Base-by-base conservation (phyloP, 768 basidiomycete species). In the Mycena venus region DNA sequence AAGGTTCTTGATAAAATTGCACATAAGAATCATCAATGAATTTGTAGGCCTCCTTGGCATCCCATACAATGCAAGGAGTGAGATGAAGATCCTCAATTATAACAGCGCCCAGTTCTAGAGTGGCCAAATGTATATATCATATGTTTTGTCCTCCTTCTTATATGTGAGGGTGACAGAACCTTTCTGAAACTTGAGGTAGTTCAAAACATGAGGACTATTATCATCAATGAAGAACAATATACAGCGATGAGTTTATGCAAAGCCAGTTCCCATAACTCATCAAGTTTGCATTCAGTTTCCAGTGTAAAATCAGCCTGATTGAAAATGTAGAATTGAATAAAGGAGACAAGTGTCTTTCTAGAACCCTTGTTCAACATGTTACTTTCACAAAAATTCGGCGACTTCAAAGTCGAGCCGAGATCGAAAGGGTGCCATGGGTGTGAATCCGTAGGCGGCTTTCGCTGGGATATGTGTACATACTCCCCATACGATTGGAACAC, bases 1-100 rank as follows among this genome's bases (percentile, higher is more conserved):
- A n/a, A n/a, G 86, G 85, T 51, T 88, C 84, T 65, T 85, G 73
- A 32, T 82, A 65, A 58, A 85, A 82, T 0, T 79, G 76, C 14
- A 76, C 71, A 62, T 77, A 85, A 1, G 27, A n/a, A 1, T 63
- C 34, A 1, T 78, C 81, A 69, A 84, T 75, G 53, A 70, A 82
- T 64, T 80, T 83, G 73, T 66, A 86, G 5, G 77, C 71, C n/a
- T n/a, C n/a, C n/a, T n/a, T n/a, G n/a, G n/a, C n/a, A n/a, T n/a
- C n/a, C n/a, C n/a, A n/a, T n/a, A n/a, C n/a, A n/a, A n/a, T n/a
- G n/a, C n/a, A n/a, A n/a, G n/a, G n/a, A n/a, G n/a, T n/a, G n/a
- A n/a, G n/a, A n/a, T n/a, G n/a, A n/a, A n/a, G n/a, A n/a, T n/a
- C n/a, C n/a, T n/a, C n/a, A n/a, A n/a, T n/a, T n/a, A n/a, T n/a